Percentiles rank a stretch among this genome's conserved stretches.
phyloP scores from a whole-genome alignment of 1,284 basidiomycete genomes.

The Gomphus bonarii region DNA sequence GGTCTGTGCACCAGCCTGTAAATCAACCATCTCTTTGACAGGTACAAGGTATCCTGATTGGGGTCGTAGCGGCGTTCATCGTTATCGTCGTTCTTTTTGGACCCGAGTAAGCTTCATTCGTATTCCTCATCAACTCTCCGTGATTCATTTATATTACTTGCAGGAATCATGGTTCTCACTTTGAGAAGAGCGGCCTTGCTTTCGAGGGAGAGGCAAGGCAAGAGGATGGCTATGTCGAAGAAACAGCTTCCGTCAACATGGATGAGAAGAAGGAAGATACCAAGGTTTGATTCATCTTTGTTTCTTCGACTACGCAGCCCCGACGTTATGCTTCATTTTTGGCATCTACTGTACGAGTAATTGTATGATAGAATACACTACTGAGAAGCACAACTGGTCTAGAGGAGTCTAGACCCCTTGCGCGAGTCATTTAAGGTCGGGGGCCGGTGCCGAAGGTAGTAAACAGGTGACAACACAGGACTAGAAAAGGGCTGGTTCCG shows the following conservation, averaged over 20 bases:
- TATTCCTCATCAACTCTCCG: slow-evolving; percentile 9
- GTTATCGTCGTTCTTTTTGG: slow-evolving; percentile 59
- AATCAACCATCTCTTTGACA: not conserved
- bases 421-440: too few species aligned
- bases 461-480: too few species aligned
- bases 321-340: too few species aligned
- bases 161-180: slow-evolving; percentile 72
- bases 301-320: too few species aligned
- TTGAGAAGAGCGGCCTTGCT: slow-evolving; percentile 74
- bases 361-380: too few species aligned
- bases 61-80: slow-evolving; percentile 58
- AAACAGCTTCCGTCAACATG: not conserved
- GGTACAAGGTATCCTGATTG: slow-evolving; percentile 83
- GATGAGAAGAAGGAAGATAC: not conserved
- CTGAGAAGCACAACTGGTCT: not conserved
- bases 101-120: slow-evolving; percentile 47
- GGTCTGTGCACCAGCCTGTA: not conserved
- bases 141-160: slow-evolving; percentile 12
- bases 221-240: slow-evolving; percentile 27
- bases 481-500: too few species aligned
- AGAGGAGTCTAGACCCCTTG: not conserved
- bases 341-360: too few species aligned
- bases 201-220: slow-evolving; percentile 63
- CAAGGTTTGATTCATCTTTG: not conserved
- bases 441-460: too few species aligned